These are phyloP conservation scores for Colletotrichum limetticola DNA, from an alignment of 2,329 filamentous ascomycete genomes.

Conservation along the genomic window DNA sequence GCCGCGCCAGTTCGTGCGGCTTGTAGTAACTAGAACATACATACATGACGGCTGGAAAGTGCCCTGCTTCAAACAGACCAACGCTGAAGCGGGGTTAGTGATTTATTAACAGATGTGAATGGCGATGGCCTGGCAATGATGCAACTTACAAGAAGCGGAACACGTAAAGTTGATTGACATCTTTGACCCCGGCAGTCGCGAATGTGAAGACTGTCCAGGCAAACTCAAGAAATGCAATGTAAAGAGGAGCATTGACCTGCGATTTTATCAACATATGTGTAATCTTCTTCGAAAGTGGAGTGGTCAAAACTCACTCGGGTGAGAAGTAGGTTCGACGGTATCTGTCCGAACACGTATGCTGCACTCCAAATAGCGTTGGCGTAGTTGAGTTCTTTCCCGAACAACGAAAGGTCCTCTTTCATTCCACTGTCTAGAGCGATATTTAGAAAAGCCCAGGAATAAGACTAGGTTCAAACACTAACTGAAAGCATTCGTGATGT, in stretches of 20 bases:
- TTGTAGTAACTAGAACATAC: conserved; percentile 45
- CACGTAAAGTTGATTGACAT: conserved; percentile 40
- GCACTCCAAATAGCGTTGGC: conserved; percentile 43
- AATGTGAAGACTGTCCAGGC: conserved; percentile 42
- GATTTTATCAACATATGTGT: neutral
- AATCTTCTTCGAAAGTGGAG: neutral
- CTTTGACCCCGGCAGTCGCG: conserved; percentile 39
- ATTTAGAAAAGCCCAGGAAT: neutral
- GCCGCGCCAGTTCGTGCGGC: conserved; percentile 43
- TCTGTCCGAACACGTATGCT: conserved; percentile 44
- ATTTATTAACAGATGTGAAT: neutral
- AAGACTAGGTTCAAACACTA: neutral
- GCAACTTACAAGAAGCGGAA: conserved; percentile 40
- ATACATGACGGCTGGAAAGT: conserved; percentile 44
- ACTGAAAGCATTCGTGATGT: conserved; percentile 43
- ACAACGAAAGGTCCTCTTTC: conserved; percentile 44
- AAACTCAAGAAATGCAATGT: conserved; percentile 39
- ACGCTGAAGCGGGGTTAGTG: conserved; percentile 34
- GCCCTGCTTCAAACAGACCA: conserved; percentile 43
- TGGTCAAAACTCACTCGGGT: conserved; percentile 33
- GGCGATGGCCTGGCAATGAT: neutral
- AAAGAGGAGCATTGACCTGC: conserved; percentile 40
- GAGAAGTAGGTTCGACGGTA: conserved; percentile 43
- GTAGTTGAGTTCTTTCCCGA: conserved; percentile 46
- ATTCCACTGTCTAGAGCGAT: conserved; percentile 40